Base-by-base conservation (phyloP, 192 early-diverging fungal genomes). In the Backusella westeae region DNA sequence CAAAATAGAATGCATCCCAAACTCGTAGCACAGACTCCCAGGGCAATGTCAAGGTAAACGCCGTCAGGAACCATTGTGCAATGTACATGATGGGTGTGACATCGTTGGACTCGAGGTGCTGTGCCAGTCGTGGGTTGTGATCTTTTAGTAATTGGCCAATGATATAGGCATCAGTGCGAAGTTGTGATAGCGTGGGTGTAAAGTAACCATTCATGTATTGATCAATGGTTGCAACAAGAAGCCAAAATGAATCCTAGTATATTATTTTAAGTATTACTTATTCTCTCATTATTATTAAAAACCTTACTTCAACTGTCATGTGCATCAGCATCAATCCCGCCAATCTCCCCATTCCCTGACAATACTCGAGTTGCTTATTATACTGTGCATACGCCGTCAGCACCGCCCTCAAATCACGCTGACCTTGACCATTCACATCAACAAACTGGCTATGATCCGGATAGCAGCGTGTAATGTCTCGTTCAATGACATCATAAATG, bases 321-420 rank as follows among this genome's bases (percentile, higher is more conserved):
- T 93, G 87, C 88, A 97, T 97, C 67, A 98, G 80, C 82, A 97
- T 91, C 86, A 96, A 88, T 0, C 96, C 96, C 6, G 91, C 97
- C 46, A 98, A 73, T 59, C 95, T 89, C 0, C 95, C 95, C 96
- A 98, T 97, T 7, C 97, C 97, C 79, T 98, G 97, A 78, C 96
- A 97, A 81, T 99, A 99, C 32, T 96, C 97, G 5, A 98, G 82
- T 29, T 83, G 78, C 1, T 87, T 87, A 78, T 98, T 95, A 82
- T 96, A 94, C 21, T 94, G 89, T 2, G 96, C 93, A 73, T 96
- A 99, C 1, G 94, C 94, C 44, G 90, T 88, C 46, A 99, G 84
- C 10, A 98, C 85, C 2, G 87, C 86, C 19, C 90, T 86, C 23
- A 99, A 81, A 79, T 95, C 92, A 39, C 82, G 83, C 80, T 96